phyloP scores from a whole-genome alignment of 306 rosid genomes.

The Ormosia semicastrata region DNA sequence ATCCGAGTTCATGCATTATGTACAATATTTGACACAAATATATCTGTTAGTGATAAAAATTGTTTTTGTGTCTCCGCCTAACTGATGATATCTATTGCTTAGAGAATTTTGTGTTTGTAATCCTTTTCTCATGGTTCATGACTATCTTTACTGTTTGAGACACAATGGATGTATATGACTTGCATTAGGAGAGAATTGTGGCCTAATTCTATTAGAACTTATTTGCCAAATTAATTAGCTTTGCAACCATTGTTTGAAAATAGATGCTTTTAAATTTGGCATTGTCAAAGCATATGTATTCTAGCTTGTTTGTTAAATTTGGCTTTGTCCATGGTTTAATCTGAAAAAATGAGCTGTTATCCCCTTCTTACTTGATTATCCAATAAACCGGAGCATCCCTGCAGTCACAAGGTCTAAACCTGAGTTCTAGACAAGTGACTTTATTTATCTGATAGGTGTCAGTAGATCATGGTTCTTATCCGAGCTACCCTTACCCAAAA shows the following conservation, averaged over 20 bases:
- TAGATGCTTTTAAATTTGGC: background rate
- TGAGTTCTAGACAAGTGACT: background rate
- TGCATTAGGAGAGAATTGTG: background rate
- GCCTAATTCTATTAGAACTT: background rate
- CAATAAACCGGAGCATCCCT: background rate
- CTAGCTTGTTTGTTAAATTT: constrained; percentile 15
- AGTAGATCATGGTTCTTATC: background rate
- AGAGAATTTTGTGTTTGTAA: background rate
- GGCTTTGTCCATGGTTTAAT: background rate
- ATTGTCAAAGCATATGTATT: background rate
- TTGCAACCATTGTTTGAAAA: background rate
- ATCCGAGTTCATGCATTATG: constrained; percentile 12
- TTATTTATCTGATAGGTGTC: background rate
- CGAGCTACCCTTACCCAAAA: background rate
- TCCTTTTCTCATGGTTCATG: constrained; percentile 1
- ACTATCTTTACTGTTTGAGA: background rate
- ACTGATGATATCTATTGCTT: background rate
- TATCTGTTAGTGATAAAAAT: background rate
- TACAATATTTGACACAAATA: background rate
- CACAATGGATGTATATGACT: background rate
- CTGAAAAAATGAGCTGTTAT: background rate
- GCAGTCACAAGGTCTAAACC: background rate
- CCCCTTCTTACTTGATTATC: background rate
- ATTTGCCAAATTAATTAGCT: background rate
- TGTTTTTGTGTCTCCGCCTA: background rate